Conservation (phyloP, 441 rosid genomes). For the Mallotus repandus region DNA sequence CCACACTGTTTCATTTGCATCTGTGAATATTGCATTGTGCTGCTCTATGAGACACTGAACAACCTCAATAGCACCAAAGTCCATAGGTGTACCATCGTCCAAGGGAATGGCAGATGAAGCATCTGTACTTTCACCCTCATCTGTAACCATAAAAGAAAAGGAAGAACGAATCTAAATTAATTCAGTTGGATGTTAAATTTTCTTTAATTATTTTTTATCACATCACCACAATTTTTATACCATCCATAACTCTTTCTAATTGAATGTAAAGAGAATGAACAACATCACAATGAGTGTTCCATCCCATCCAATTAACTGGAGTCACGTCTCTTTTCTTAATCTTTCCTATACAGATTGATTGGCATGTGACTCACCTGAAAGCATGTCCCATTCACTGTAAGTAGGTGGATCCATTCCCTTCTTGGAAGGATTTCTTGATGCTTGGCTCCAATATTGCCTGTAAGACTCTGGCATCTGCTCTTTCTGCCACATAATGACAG, state of each 20-base stretch:
- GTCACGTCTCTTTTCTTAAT: background rate
- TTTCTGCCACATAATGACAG: constrained; percentile 83
- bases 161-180: background rate
- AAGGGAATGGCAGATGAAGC: constrained; percentile 72
- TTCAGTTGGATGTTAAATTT: background rate
- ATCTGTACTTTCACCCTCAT: constrained; percentile 65
- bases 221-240: background rate
- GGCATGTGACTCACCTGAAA: constrained; percentile 50
- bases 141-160: constrained; percentile 38
- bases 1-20: constrained; percentile 76
- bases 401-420: constrained; percentile 45
- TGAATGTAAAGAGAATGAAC: background rate
- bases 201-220: background rate
- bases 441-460: constrained; percentile 65
- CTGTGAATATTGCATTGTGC: constrained; percentile 79
- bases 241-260: background rate
- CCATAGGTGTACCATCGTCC: constrained; percentile 71
- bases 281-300: background rate
- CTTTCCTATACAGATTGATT: background rate
- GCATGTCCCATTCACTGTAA: constrained; percentile 77
- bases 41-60: constrained; percentile 80
- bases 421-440: constrained; percentile 52
- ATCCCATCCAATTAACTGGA: background rate
- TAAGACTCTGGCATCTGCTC: constrained; percentile 62
- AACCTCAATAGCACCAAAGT: constrained; percentile 75